Evolutionary conservation across 1,139 yeast species (phyloP), one percentile per base, ranked within the genome.

Genomic region (Candida labiduridarum): DNA sequence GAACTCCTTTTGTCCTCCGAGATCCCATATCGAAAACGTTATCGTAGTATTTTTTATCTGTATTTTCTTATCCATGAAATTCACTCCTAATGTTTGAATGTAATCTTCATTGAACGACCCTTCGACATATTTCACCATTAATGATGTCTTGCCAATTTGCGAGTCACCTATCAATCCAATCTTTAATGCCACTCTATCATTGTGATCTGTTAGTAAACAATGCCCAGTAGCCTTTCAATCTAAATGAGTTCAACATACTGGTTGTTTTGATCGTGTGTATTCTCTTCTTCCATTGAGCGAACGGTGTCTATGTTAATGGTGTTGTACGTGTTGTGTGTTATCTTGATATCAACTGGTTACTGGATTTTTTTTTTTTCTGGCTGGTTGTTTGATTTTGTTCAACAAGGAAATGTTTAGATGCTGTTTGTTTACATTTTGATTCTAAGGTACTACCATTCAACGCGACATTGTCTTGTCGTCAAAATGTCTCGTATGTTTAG

Each of bases 131-230:
- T 94, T 92, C 31, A 92, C 97, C 99, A 94, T 94, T 51, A 94
- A 71, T 9, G 98, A 90, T 0, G 99, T 94, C 64, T 94, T 94
- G 5, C 99, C 99, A n/a, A 94, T 94, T 62, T 91, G 96, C 1
- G 97, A 96, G 66, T 95, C 99, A 9, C 99, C 99, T 49, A 94
- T 85, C 49, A 94, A 81, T 8, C 98, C 99, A 19, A 94, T 91
- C 63, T 94, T 95, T 46, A 94, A 78, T 10, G 95, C 90, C 39
- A 91, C 94, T 55, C 81, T 76, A 52, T 31, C 19, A 6, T 18
- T 18, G 19, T 34, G n/a, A 19, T 11, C 10, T 3, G 49, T 41
- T 50, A 42, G 52, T 41, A 38, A 11, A 10, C 6, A 7, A 25
- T 6, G 8, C 9, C 29, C 29, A 25, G 29, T 8, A 2, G 29